phyloP scores from a whole-genome alignment of 2,329 filamentous ascomycete genomes.

The Alternaria sp. region DNA sequence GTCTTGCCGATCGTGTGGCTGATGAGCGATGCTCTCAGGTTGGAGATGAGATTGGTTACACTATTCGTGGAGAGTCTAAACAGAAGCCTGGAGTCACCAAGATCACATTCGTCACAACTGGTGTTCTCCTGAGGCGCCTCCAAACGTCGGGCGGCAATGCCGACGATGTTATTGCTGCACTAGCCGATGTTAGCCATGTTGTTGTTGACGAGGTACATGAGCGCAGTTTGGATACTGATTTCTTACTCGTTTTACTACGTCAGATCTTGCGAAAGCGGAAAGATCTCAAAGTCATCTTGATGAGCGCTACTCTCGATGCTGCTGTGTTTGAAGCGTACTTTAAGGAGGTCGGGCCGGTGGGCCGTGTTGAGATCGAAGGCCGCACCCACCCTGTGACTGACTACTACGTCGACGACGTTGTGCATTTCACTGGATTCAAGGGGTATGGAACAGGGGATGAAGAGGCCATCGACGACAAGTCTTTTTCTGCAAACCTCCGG shows the following conservation, averaged over 20 bases:
- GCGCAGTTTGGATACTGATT: conserved; percentile 92
- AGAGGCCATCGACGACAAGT: conserved; percentile 59
- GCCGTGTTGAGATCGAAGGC: conserved; percentile 84
- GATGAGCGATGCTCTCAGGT: conserved; percentile 86
- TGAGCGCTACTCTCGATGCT: conserved; percentile 96
- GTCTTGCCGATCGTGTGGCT: conserved; percentile 91
- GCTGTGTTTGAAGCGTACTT: conserved; percentile 88
- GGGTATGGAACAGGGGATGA: conserved; percentile 59
- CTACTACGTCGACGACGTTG: conserved; percentile 87
- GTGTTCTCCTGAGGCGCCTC: conserved; percentile 88
- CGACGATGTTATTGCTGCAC: conserved; percentile 80
- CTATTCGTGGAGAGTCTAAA: conserved; percentile 89
- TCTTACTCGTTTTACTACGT: conserved; percentile 85
- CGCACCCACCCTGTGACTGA: conserved; percentile 91
- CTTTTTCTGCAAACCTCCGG: conserved; percentile 53
- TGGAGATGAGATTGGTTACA: conserved; percentile 89
- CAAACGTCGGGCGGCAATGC: conserved; percentile 85
- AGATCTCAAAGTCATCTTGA: conserved; percentile 88
- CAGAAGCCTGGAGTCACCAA: conserved; percentile 75
- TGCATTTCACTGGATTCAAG: conserved; percentile 78
- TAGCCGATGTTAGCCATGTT: conserved; percentile 92
- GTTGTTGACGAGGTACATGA: conserved; percentile 98
- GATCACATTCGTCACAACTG: conserved; percentile 95
- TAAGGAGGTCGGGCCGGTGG: conserved; percentile 73
- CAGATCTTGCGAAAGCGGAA: conserved; percentile 79